Evolutionary conservation across 176 grass and related monocot genomes (phyloP).

Genomic region (Leersia perrieri): DNA sequence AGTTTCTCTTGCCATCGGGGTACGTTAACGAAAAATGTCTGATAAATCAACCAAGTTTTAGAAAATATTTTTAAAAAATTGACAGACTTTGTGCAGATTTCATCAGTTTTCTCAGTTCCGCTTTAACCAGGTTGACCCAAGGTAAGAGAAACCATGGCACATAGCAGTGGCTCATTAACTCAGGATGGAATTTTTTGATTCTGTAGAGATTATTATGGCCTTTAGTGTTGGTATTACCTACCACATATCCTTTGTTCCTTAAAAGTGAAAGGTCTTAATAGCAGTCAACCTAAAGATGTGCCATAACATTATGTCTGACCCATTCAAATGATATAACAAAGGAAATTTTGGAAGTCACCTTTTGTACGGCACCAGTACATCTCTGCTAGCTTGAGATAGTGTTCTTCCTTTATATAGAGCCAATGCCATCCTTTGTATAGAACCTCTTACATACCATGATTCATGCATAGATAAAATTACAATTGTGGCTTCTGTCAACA

Average conservation of each 20-base stretch:
- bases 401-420: background rate
- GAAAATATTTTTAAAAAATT: too few relatives aligned
- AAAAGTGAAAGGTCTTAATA: background rate
- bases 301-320: background rate
- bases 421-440: background rate
- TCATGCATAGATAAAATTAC: background rate
- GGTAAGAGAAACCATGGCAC: too few relatives aligned
- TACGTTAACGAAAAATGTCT: too few relatives aligned
- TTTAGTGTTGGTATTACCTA: background rate
- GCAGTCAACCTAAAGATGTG: background rate
- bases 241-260: background rate
- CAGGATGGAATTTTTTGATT: background rate
- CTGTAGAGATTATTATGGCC: background rate
- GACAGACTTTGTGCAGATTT: too few relatives aligned
- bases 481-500: conserved; percentile 11
- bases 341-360: background rate
- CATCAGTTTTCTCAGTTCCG: too few relatives aligned
- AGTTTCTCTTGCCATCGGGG: too few relatives aligned
- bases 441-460: background rate
- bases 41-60: too few relatives aligned
- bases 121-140: too few relatives aligned
- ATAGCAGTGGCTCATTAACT: background rate
- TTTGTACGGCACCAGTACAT: background rate
- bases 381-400: background rate
- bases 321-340: background rate